Conservation (phyloP, 805 yeast species). For the Kuraishia molischiana region DNA sequence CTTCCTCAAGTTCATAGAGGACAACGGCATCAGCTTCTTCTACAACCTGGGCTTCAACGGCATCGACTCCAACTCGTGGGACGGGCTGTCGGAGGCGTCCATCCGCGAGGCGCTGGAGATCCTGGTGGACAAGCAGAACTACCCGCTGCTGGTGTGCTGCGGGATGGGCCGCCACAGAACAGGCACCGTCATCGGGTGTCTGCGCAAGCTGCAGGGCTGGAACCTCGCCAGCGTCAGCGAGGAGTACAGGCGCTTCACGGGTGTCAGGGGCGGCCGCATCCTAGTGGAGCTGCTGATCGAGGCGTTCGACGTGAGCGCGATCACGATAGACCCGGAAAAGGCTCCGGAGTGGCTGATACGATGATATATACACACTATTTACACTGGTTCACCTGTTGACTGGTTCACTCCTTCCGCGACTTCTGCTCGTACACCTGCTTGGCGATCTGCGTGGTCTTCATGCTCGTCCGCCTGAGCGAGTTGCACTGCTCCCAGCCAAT, state of each 20-base stretch:
- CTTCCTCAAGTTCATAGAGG: slow-evolving; percentile 71
- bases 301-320: slow-evolving; percentile 40
- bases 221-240: slow-evolving; percentile 87
- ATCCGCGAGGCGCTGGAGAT: slow-evolving; percentile 72
- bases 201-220: slow-evolving; percentile 94
- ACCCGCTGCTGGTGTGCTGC: slow-evolving; percentile 87
- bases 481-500: slow-evolving; percentile 94
- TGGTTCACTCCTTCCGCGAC: slow-evolving; percentile 10
- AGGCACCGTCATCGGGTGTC: slow-evolving; percentile 93
- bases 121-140: slow-evolving; percentile 60
- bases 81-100: slow-evolving; percentile 76
- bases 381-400: too few species aligned
- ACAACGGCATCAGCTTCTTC: slow-evolving; percentile 61
- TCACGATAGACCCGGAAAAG: slow-evolving; percentile 26
- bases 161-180: slow-evolving; percentile 99
- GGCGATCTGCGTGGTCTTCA: slow-evolving; percentile 61
- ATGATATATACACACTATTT: slow-evolving; percentile 5
- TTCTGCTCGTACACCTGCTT: slow-evolving; percentile 30
- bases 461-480: slow-evolving; percentile 52
- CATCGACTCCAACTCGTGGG: slow-evolving; percentile 75
- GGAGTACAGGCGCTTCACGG: slow-evolving; percentile 90
- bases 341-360: slow-evolving; percentile 40
- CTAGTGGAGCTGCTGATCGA: slow-evolving; percentile 87
- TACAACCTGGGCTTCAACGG: slow-evolving; percentile 64
- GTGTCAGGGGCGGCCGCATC: slow-evolving; percentile 85